Conservation (phyloP, 1,284 basidiomycete species). For the Fomitiporia mediterranea region DNA sequence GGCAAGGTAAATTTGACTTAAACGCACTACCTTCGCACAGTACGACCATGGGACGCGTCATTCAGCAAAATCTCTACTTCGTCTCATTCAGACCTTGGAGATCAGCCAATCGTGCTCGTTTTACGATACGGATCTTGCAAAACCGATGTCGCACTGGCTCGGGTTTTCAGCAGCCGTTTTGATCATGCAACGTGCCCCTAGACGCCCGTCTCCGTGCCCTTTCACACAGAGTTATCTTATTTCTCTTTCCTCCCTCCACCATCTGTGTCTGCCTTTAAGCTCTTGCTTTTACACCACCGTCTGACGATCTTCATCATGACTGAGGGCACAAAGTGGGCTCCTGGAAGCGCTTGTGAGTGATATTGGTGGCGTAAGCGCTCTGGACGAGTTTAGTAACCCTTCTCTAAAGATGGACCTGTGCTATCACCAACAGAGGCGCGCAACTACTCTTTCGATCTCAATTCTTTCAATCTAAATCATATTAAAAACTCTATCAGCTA, state of each 20-base stretch:
- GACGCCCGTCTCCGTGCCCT: not conserved
- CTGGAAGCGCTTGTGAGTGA: constrained; percentile 23
- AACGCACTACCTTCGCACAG: not conserved
- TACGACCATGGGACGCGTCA: too few species aligned
- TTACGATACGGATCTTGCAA: not conserved
- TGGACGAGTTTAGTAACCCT: too few species aligned
- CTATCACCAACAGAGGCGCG: constrained; percentile 53
- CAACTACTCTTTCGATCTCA: not conserved
- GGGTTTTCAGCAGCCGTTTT: too few species aligned
- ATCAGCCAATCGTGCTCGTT: not conserved
- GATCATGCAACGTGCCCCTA: constrained; percentile 7
- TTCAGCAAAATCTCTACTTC: too few species aligned
- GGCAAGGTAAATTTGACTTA: not conserved
- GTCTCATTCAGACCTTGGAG: too few species aligned
- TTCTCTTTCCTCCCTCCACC: not conserved
- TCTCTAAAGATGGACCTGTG: constrained; percentile 78
- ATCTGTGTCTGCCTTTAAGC: not conserved
- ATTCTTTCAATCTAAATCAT: constrained; percentile 3
- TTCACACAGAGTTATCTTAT: not conserved
- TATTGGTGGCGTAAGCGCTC: too few species aligned
- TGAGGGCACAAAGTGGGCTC: constrained; percentile 23
- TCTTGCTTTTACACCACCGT: too few species aligned
- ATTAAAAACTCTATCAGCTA: constrained; percentile 30
- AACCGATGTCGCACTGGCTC: not conserved
- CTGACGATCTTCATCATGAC: too few species aligned